Base-by-base conservation (phyloP, 1,284 basidiomycete genomes). In the Ceratobasidium sp. region DNA sequence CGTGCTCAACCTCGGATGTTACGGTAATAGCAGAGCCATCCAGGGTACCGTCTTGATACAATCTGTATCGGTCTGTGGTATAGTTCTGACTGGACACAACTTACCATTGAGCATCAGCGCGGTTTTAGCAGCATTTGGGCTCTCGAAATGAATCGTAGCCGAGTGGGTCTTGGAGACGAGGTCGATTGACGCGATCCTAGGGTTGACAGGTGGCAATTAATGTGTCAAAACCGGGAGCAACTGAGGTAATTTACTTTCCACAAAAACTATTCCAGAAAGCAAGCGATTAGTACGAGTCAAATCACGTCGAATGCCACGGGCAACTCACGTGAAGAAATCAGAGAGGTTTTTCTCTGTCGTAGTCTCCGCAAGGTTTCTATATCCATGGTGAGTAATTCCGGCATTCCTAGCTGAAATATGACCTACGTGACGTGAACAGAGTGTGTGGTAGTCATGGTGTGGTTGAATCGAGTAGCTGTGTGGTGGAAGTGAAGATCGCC, bases 251-350 rank as follows among this genome's bases (percentile, higher is more conserved):
- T 73, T 74, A 87, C 88, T 83, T 86, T 80, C 89, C 89, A 74
- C 90, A 91, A 77, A 91, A 91, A 7, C 89, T 91, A 50, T 41
- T 41, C 11, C 11, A 11, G 47, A 42, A 36, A n/a, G 23, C 29
- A 44, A 27, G 39, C 27, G 64, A 19, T 42, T 69, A 50, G 53
- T 49, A 56, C 60, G 68, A 70, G 70, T 59, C n/a, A 58, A 62
- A 72, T 66, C 60, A 66, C 16, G 50, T 60, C 69, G 68, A 70
- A 6, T 16, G 42, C 42, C 19, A 6, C 19, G 29, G 56, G 68
- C 59, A 60, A 79, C 82, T 71, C 80, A 90, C 89, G 85, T 83
- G 81, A 93, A 91, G 79, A 90, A 93, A 72, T 91, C 86, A 71
- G 83, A 77, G 56, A 93, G 81, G 59, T 86, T 82, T 23, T 79